Evolutionary conservation across 495 filamentous ascomycete genomes (phyloP).

Genomic region (Bacidia rubella): DNA sequence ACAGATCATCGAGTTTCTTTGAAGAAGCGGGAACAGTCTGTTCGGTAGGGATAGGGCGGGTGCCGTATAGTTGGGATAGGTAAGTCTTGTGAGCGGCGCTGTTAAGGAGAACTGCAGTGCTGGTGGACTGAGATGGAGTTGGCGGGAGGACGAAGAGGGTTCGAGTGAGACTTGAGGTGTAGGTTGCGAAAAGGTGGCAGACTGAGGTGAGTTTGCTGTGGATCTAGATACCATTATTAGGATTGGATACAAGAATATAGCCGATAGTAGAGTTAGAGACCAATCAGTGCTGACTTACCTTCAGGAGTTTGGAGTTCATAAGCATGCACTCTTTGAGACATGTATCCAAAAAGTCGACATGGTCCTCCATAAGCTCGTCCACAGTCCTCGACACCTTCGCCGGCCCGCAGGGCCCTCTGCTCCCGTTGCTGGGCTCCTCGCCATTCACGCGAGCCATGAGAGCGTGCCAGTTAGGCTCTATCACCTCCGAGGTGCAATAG

Average conservation of each 20-base stretch:
- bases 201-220: constrained; percentile 90
- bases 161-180: constrained; percentile 64
- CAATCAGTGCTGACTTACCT: constrained; percentile 40
- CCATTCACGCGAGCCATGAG: constrained; percentile 73
- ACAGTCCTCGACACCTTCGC: constrained; percentile 63
- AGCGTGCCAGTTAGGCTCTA: constrained; percentile 92
- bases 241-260: no score
- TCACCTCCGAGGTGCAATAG: constrained; percentile 91
- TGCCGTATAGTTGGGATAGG: constrained; percentile 17
- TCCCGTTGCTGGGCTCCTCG: constrained; percentile 36
- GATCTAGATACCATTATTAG: constrained; percentile 64
- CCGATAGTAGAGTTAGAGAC: not conserved
- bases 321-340: constrained; percentile 99
- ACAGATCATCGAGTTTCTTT: constrained; percentile 31
- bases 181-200: constrained; percentile 82
- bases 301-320: constrained; percentile 82
- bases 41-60: constrained; percentile 21
- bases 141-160: constrained; percentile 67
- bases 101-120: constrained; percentile 15
- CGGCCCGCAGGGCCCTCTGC: constrained; percentile 13
- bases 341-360: constrained; percentile 95
- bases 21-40: constrained; percentile 18
- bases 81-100: constrained; percentile 11
- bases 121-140: constrained; percentile 41
- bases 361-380: constrained; percentile 96